Evolutionary conservation across 2,329 filamentous ascomycete genomes (phyloP).

Genomic region (Neopestalotiopsis clavispora): DNA sequence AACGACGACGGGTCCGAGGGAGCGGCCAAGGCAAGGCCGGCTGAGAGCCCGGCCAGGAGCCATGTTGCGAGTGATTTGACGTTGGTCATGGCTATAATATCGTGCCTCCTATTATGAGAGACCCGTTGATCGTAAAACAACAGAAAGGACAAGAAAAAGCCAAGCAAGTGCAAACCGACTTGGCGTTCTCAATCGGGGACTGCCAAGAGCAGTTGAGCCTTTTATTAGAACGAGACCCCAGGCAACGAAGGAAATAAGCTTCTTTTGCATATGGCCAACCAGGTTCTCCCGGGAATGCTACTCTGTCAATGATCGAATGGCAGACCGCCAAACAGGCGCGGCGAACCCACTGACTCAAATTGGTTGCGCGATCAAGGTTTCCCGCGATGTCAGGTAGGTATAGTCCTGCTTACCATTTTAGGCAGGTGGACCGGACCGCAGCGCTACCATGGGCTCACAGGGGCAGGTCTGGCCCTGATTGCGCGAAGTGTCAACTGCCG

Average conservation of each 20-base stretch:
- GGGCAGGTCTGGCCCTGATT: neutral
- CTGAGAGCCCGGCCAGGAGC: conserved; percentile 4
- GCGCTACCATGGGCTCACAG: neutral
- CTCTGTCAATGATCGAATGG: too few relatives aligned
- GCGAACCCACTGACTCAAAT: neutral
- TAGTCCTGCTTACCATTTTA: conserved; percentile 1
- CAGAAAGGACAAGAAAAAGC: neutral
- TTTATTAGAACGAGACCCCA: conserved; percentile 1
- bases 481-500: neutral
- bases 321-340: neutral
- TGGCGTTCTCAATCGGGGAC: conserved; percentile 7
- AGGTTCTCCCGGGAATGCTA: neutral
- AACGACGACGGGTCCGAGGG: neutral
- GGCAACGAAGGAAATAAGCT: conserved; percentile 10
- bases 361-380: neutral
- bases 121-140: neutral
- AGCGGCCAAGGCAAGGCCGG: neutral
- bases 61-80: conserved; percentile 3
- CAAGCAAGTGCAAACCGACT: conserved; percentile 5
- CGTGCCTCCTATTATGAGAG: neutral
- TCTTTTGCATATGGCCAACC: neutral
- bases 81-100: neutral
- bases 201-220: neutral
- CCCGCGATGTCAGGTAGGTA: neutral
- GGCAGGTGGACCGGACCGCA: neutral